Conservation (phyloP, 75 land plant species). For the Cunninghamia lanceolata region DNA sequence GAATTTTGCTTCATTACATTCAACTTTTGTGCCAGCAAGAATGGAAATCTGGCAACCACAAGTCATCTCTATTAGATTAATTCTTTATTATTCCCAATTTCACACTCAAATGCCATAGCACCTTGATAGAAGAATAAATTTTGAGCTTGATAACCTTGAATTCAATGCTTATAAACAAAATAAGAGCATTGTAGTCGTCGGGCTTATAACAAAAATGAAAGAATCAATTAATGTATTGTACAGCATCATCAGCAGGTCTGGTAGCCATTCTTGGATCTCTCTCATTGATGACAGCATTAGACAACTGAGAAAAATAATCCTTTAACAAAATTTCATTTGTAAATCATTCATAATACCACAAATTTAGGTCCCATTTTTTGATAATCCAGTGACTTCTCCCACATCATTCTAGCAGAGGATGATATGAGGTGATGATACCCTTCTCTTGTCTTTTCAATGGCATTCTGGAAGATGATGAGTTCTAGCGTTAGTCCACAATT, state of each 20-base stretch:
- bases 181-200: neutral
- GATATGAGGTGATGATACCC: neutral
- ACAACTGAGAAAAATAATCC: neutral
- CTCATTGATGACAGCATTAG: too few relatives aligned
- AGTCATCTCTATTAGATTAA: neutral
- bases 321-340: neutral
- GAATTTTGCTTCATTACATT: neutral
- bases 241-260: neutral
- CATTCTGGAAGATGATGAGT: neutral
- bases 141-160: conserved; percentile 2
- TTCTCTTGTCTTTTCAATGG: neutral
- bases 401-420: neutral
- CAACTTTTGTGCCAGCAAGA: neutral
- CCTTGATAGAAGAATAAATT: neutral
- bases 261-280: neutral
- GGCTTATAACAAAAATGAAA: conserved; percentile 8
- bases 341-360: neutral
- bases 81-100: neutral
- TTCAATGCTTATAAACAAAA: conserved; percentile 5
- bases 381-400: neutral
- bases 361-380: neutral
- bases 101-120: neutral
- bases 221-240: conserved; percentile 9
- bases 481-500: neutral
- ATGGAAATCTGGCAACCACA: neutral